Evolutionary conservation across 805 yeast species (phyloP).

Genomic region (Candida nitratophila): DNA sequence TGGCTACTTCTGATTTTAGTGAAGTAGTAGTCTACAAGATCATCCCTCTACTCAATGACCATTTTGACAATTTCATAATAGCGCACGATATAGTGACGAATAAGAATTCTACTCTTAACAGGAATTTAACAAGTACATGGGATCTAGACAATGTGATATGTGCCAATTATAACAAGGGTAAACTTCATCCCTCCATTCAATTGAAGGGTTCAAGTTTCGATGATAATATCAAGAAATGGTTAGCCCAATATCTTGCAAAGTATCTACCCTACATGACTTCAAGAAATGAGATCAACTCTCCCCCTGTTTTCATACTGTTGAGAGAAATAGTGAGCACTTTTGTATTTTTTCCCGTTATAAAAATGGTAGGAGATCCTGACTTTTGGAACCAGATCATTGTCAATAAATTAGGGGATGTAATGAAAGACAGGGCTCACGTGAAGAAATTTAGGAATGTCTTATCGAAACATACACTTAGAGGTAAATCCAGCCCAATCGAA

Average conservation of each 20-base stretch:
- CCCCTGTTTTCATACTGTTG: constrained; percentile 41
- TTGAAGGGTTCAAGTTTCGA: constrained; percentile 24
- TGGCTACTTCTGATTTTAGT: constrained; percentile 43
- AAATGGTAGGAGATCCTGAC: constrained; percentile 62
- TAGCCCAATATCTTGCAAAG: constrained; percentile 33
- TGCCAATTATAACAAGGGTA: constrained; percentile 39
- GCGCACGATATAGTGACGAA: constrained; percentile 32
- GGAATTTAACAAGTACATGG: constrained; percentile 15
- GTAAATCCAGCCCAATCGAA: not conserved
- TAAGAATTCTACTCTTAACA: constrained; percentile 12
- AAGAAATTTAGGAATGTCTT: constrained; percentile 63
- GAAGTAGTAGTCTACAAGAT: constrained; percentile 49
- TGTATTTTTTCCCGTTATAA: constrained; percentile 44
- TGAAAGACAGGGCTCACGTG: constrained; percentile 72
- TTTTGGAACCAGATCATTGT: constrained; percentile 65
- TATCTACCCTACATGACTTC: constrained; percentile 48
- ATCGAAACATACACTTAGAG: constrained; percentile 46
- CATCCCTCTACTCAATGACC: constrained; percentile 61
- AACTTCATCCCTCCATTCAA: constrained; percentile 52
- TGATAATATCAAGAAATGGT: constrained; percentile 40
- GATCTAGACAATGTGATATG: constrained; percentile 37
- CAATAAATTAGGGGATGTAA: constrained; percentile 49
- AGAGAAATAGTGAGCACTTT: constrained; percentile 58
- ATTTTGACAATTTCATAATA: constrained; percentile 43
- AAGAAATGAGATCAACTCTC: constrained; percentile 36